phyloP scores from a whole-genome alignment of 345 rosid genomes.

The Hibiscus trionum region DNA sequence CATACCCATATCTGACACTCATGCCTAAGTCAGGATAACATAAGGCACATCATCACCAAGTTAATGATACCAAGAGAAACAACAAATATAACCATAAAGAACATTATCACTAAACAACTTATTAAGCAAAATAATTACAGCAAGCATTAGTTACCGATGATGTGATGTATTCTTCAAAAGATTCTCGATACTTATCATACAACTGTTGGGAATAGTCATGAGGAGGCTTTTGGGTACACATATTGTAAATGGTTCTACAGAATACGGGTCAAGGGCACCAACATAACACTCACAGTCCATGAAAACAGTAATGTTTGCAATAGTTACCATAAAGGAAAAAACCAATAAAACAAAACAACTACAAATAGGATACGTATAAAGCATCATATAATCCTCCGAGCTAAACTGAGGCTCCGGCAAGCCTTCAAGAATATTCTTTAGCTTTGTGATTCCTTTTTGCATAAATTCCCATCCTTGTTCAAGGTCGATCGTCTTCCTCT shows the following conservation, averaged over 20 bases:
- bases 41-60: not conserved
- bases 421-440: slow-evolving; percentile 59
- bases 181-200: slow-evolving; percentile 50
- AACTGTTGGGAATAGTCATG: slow-evolving; percentile 62
- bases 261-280: slow-evolving; percentile 7
- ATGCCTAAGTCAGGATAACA: no score
- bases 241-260: slow-evolving; percentile 55
- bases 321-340: not conserved
- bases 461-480: slow-evolving; percentile 59
- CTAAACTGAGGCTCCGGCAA: slow-evolving; percentile 35
- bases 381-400: slow-evolving; percentile 57
- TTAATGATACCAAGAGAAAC: not conserved
- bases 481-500: slow-evolving; percentile 32
- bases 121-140: not conserved
- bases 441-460: slow-evolving; percentile 54
- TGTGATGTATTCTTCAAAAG: slow-evolving; percentile 47
- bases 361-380: slow-evolving; percentile 45
- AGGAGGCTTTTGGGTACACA: slow-evolving; percentile 69
- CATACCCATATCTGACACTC: no score
- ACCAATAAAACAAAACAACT: not conserved
- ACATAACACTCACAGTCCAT: not conserved
- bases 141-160: slow-evolving; percentile 28
- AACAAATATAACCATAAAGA: not conserved
- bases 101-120: not conserved
- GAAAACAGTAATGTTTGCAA: not conserved